Base-by-base conservation (phyloP, 2,329 filamentous ascomycete species). In the Sphaerulina vaccinii region DNA sequence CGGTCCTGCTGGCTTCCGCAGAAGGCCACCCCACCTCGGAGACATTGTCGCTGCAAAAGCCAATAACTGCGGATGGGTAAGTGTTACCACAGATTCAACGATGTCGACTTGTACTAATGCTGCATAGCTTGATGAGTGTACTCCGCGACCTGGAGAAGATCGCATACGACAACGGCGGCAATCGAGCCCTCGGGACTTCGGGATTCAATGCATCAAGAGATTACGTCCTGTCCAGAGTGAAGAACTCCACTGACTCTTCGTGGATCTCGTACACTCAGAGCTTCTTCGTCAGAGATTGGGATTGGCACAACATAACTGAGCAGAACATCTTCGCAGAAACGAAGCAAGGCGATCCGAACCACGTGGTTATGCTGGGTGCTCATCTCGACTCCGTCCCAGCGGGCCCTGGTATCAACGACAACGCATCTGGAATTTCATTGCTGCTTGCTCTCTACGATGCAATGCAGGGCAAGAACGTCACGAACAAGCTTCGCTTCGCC, bases 401-500 rank as follows among this genome's bases (percentile, higher is more conserved):
- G 2, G 54, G 83, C 0, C 82, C 83, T 2, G 87, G 87, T 16
- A 89, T 90, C 75, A 90, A 90, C 68, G 87, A 90, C 60, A 85
- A 90, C 62, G 87, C 87, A 37, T 85, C 83, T 3, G 87, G 87
- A 46, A 82, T 78, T 29, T 76, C 83, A 54, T 76, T 76, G 15
- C 71, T 84, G 39, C 73, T 86, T 8, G 80, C 82, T 47, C 72
- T 83, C 19, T 83, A 82, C 6, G 77, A 77, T 19, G 76, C 77
- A 74, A 53, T 91, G 75, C 59, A 82, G 77, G 76, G 88, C 43
- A 91, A 87, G 74, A 81, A 84, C 45, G 83, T 87, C 33, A 87
- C 82, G 57, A 87, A 91, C 69, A 80, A 75, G 2, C 80, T 79
- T 7, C 86, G 86, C 65, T 88, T 90, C 22, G 74, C 70, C 6